Evolutionary conservation across 78 protist species (phyloP).

Genomic region (Ministeria vibrans): DNA sequence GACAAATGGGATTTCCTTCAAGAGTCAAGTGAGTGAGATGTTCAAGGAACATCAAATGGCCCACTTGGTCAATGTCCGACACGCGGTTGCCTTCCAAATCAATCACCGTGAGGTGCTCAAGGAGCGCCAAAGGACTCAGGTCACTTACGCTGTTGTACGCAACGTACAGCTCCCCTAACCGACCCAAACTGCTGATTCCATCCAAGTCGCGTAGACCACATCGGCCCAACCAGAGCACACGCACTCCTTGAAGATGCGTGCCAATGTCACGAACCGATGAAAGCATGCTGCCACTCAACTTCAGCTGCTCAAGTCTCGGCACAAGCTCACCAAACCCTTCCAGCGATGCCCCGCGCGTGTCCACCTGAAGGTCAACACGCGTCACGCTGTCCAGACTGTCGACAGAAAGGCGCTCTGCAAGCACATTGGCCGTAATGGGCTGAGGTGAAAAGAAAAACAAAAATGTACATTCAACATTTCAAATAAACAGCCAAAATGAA

Average conservation of each 20-base stretch:
- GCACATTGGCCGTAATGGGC: too few relatives aligned
- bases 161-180: slow-evolving; percentile 3
- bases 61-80: too few relatives aligned
- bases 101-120: slow-evolving; percentile 1
- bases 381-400: background rate
- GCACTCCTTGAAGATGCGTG: background rate
- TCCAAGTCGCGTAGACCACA: slow-evolving; percentile 13
- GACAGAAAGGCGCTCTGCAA: too few relatives aligned
- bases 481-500: too few relatives aligned
- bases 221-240: slow-evolving; percentile 7
- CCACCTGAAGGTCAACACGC: background rate
- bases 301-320: slow-evolving; percentile 9
- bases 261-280: slow-evolving; percentile 18
- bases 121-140: slow-evolving; percentile 2
- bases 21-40: too few relatives aligned
- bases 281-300: background rate
- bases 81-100: slow-evolving; percentile 18
- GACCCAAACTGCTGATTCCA: background rate
- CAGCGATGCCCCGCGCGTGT: background rate
- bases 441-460: too few relatives aligned
- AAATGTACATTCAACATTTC: too few relatives aligned
- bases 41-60: too few relatives aligned
- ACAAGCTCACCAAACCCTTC: background rate
- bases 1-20: too few relatives aligned
- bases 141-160: slow-evolving; percentile 10